Evolutionary conservation across 1,284 basidiomycete species (phyloP).

Genomic region (Mrakiaceae sp.): DNA sequence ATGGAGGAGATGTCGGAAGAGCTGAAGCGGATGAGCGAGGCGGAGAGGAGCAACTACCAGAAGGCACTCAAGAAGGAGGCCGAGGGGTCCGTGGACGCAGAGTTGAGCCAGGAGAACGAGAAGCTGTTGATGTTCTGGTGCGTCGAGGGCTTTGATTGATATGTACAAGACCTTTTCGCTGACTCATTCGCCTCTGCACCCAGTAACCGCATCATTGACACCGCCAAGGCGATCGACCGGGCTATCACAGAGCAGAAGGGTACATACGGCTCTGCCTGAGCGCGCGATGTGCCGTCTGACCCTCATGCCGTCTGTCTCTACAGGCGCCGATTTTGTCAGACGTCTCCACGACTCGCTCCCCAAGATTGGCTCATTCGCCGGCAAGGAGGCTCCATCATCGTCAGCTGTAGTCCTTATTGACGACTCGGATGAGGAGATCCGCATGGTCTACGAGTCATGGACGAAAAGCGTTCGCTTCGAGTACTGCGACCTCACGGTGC

Average conservation of each 20-base stretch:
- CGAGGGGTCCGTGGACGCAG: not conserved
- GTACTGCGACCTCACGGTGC: conserved; percentile 66
- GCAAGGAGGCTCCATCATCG: conserved; percentile 19
- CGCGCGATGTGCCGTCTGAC: not conserved
- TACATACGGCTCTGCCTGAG: conserved; percentile 51
- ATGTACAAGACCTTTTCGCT: too few species aligned
- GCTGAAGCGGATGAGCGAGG: conserved; percentile 51
- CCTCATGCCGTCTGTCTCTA: not conserved
- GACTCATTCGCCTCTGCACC: conserved; percentile 32
- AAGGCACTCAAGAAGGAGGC: conserved; percentile 46
- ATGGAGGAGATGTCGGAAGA: conserved; percentile 57
- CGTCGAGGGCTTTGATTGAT: conserved; percentile 6
- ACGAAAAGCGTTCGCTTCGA: conserved; percentile 66
- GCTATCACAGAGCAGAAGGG: conserved; percentile 72
- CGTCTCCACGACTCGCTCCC: conserved; percentile 63
- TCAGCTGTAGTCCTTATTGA: conserved; percentile 4
- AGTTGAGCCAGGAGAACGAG: conserved; percentile 22
- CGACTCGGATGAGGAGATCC: conserved; percentile 50
- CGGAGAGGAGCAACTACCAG: conserved; percentile 29
- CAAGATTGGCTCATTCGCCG: conserved; percentile 47
- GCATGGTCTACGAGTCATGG: conserved; percentile 67
- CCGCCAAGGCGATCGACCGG: conserved; percentile 67
- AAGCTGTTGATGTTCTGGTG: conserved; percentile 35
- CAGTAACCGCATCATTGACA: conserved; percentile 66
- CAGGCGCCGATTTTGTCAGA: conserved; percentile 58